Percentiles rank a stretch among this genome's conserved stretches.
Evolutionary conservation across 257 asterid genomes (phyloP).

Genomic region (Nicotiana tabacum): DNA sequence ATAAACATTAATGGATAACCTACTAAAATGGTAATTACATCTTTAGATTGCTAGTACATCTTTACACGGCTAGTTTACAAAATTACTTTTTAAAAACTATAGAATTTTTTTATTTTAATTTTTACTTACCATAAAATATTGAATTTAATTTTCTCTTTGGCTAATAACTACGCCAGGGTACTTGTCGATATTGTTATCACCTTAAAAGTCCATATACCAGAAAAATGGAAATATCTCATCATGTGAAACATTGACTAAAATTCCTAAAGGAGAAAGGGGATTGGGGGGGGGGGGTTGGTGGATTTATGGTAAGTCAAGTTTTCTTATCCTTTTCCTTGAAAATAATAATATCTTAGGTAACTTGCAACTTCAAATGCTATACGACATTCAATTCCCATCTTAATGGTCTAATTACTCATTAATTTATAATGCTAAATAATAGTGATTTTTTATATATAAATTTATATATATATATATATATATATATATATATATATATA

Average conservation of each 20-base stretch:
- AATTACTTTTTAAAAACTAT: no score
- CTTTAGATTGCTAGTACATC: no score
- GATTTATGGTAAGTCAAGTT: background rate
- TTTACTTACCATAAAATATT: no score
- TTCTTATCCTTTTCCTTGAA: background rate
- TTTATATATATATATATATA: no score
- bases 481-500: no score
- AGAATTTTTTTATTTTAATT: background rate
- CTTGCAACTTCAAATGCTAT: conserved; percentile 4
- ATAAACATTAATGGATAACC: background rate
- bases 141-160: background rate
- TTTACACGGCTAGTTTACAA: no score
- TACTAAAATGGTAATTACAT: no score
- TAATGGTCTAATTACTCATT: background rate
- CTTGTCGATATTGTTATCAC: background rate
- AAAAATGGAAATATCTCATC: background rate
- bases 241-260: background rate
- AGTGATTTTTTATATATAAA: no score
- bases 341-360: conserved; percentile 4
- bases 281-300: background rate
- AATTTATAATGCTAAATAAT: no score
- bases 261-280: background rate
- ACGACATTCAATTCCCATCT: background rate
- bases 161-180: background rate
- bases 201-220: background rate